Evolutionary conservation across 108 stramenopile genomes (phyloP).

Genomic region (Pseudonitzschia delicatissima): DNA sequence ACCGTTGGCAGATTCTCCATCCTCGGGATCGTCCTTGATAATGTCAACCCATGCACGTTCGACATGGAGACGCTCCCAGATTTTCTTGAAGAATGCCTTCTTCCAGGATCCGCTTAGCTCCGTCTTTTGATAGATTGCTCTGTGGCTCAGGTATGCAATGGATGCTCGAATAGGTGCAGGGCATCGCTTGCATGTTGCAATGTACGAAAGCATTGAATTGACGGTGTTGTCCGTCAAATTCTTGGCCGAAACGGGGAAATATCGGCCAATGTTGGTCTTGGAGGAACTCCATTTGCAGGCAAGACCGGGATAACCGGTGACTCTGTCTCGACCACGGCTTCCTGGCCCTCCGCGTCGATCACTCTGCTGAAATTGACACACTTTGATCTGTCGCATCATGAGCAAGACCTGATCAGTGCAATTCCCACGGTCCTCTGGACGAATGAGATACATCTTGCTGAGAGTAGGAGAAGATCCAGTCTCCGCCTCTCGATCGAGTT

Average conservation of each 20-base stretch:
- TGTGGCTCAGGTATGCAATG: conserved; percentile 70
- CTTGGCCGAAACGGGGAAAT: conserved; percentile 82
- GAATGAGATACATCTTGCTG: conserved; percentile 44
- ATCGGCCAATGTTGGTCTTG: conserved; percentile 62
- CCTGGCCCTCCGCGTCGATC: conserved; percentile 71
- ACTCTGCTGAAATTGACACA: conserved; percentile 69
- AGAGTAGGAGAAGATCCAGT: conserved; percentile 20
- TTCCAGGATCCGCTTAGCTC: conserved; percentile 77
- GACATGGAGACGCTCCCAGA: conserved; percentile 76
- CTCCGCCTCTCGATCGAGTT: conserved; percentile 49
- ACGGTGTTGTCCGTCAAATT: conserved; percentile 79
- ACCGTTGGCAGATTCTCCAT: conserved; percentile 13
- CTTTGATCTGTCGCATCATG: conserved; percentile 69
- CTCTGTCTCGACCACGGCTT: conserved; percentile 62
- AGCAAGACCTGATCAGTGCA: conserved; percentile 78
- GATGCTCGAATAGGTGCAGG: conserved; percentile 71
- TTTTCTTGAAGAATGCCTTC: conserved; percentile 72
- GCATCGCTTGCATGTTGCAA: conserved; percentile 55
- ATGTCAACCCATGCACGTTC: conserved; percentile 48
- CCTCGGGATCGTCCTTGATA: conserved; percentile 30
- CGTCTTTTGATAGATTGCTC: conserved; percentile 66
- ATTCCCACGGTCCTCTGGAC: conserved; percentile 44
- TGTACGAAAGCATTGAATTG: conserved; percentile 63
- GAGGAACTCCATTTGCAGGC: conserved; percentile 50
- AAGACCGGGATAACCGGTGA: conserved; percentile 62